phyloP scores from a whole-genome alignment of 2,329 filamentous ascomycete species.

The Orbilia quercus region DNA sequence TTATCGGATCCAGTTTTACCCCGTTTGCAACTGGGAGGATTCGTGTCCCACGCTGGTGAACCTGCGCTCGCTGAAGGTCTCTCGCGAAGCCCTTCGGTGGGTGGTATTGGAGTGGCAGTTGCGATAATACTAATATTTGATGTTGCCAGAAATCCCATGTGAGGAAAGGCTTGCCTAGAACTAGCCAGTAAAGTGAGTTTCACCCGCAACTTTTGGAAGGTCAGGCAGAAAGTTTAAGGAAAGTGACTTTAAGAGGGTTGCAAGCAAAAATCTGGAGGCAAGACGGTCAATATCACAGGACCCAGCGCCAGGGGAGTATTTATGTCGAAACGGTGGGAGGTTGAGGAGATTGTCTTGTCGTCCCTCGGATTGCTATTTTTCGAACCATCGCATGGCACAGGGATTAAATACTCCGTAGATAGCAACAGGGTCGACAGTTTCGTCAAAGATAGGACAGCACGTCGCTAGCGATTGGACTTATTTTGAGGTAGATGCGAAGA shows the following conservation, averaged over 20 bases:
- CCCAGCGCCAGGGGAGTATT: slow-evolving; percentile 4
- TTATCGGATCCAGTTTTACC: slow-evolving; percentile 15
- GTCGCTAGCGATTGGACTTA: slow-evolving; percentile 1
- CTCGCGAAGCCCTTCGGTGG: slow-evolving; percentile 24
- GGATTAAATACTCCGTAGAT: slow-evolving; percentile 25
- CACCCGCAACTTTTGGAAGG: slow-evolving; percentile 54
- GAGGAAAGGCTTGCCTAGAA: slow-evolving; percentile 45
- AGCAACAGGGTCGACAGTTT: slow-evolving; percentile 11
- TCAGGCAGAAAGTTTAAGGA: slow-evolving; percentile 39
- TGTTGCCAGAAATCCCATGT: slow-evolving; percentile 46
- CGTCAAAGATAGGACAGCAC: slow-evolving; percentile 4
- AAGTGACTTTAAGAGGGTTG: slow-evolving; percentile 30
- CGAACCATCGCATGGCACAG: slow-evolving; percentile 36
- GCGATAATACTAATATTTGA: slow-evolving; percentile 32
- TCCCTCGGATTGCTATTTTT: slow-evolving; percentile 31
- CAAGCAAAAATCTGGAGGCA: slow-evolving; percentile 19
- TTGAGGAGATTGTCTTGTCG: slow-evolving; percentile 6
- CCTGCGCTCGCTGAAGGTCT: slow-evolving; percentile 1
- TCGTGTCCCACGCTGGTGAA: slow-evolving; percentile 4
- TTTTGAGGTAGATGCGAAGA: slow-evolving; percentile 22
- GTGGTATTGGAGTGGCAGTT: slow-evolving; percentile 18
- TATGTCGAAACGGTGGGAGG: slow-evolving; percentile 8
- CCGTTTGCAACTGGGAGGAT: slow-evolving; percentile 7
- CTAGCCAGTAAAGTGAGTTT: slow-evolving; percentile 45
- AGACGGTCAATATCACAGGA: slow-evolving; percentile 40